These are phyloP conservation scores for Aristolochia contorta DNA, from an alignment of 164 flowering plant species.

Conservation along the genomic window DNA sequence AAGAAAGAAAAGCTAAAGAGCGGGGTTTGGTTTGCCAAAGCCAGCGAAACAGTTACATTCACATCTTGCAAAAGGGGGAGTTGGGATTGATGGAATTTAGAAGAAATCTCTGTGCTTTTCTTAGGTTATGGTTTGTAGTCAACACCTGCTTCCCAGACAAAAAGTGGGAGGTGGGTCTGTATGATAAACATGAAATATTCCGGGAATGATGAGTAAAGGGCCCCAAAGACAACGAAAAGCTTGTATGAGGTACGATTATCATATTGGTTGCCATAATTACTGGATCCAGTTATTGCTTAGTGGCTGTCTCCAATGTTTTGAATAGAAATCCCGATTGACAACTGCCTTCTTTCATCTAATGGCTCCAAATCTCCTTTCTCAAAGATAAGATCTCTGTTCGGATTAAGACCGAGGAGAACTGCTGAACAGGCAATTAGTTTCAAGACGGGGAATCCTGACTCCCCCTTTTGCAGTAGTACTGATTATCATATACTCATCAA, in stretches of 20 bases:
- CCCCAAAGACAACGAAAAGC: constrained; percentile 17
- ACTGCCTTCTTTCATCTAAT: neutral
- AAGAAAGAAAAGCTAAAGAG: neutral
- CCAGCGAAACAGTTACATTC: neutral
- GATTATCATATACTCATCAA: neutral
- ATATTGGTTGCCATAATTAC: constrained; percentile 4
- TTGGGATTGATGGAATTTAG: neutral
- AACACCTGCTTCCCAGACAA: constrained; percentile 55
- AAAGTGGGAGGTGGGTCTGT: constrained; percentile 42
- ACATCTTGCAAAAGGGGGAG: neutral
- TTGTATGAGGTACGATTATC: constrained; percentile 5
- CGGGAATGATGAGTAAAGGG: constrained; percentile 42
- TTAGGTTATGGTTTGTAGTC: constrained; percentile 22
- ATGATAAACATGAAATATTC: constrained; percentile 40
- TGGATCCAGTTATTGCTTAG: neutral
- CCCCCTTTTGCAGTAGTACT: neutral
- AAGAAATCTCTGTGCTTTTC: constrained; percentile 9
- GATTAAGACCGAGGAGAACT: neutral
- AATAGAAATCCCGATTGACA: neutral
- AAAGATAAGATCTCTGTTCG: no score
- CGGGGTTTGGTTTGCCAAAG: neutral
- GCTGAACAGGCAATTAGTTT: neutral
- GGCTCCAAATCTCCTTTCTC: neutral
- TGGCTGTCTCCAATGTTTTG: constrained; percentile 3
- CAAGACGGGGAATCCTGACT: neutral